Conservation (phyloP, 2,329 filamentous ascomycete genomes). For the Botrytis paeoniae region DNA sequence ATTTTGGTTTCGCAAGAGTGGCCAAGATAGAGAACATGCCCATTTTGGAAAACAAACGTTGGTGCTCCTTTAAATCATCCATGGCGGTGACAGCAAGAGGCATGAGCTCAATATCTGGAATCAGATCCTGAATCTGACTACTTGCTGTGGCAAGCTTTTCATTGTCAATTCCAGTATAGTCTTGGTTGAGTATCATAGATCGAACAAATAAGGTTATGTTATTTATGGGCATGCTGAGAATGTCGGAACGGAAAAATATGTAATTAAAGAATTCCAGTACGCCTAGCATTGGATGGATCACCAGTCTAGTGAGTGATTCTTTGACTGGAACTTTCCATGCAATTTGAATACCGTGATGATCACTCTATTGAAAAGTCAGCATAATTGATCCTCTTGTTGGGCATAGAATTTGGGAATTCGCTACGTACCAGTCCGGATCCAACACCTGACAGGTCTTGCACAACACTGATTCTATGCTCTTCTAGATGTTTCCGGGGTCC, state of each 20-base stretch:
- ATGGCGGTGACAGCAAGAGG: slow-evolving; percentile 12
- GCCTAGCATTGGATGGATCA: background rate
- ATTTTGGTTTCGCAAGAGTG: slow-evolving; percentile 18
- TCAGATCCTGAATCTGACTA: background rate
- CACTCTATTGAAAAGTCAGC: background rate
- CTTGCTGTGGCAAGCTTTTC: background rate
- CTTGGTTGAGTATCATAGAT: background rate
- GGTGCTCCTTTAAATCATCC: slow-evolving; percentile 17
- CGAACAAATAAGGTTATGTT: slow-evolving; percentile 14
- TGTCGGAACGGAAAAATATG: slow-evolving; percentile 12
- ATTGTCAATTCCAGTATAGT: background rate
- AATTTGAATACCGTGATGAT: slow-evolving; percentile 19
- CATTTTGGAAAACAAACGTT: slow-evolving; percentile 15
- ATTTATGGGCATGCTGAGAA: slow-evolving; percentile 18
- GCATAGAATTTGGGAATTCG: background rate
- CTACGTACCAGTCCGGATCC: slow-evolving; percentile 16
- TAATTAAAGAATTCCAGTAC: slow-evolving; percentile 18
- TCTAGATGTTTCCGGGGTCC: slow-evolving; percentile 19
- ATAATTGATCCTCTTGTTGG: background rate
- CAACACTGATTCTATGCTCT: slow-evolving; percentile 15
- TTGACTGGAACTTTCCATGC: slow-evolving; percentile 19
- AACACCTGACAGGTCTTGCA: slow-evolving; percentile 17
- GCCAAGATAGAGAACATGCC: slow-evolving; percentile 20
- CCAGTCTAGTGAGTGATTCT: slow-evolving; percentile 13
- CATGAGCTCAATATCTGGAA: slow-evolving; percentile 22